These are phyloP conservation scores for Anisodus acutangulus DNA, from an alignment of 257 asterid species.

Conservation along the genomic window DNA sequence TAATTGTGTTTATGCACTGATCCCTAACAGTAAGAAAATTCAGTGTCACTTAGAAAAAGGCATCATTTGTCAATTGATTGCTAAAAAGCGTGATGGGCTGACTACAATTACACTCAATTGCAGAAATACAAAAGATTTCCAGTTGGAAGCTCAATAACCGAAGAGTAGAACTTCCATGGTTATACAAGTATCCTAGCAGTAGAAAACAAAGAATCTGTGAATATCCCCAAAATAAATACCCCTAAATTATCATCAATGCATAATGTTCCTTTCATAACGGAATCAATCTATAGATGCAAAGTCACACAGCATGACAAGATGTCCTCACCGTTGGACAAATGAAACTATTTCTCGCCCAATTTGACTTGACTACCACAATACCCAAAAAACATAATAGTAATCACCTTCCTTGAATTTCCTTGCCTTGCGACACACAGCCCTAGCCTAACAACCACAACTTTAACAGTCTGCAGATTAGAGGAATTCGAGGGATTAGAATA, in stretches of 20 bases:
- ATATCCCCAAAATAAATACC: neutral
- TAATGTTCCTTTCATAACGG: neutral
- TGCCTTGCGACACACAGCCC: constrained; percentile 7
- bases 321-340: neutral
- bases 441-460: neutral
- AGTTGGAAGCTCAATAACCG: neutral
- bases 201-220: neutral
- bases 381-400: neutral
- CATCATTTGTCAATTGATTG: constrained; percentile 6
- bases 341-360: neutral
- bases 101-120: constrained; percentile 6
- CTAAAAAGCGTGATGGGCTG: neutral
- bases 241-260: neutral
- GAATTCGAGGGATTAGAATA: neutral
- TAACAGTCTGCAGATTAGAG: neutral
- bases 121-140: neutral
- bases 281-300: neutral
- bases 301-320: neutral
- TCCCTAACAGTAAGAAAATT: neutral
- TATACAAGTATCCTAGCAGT: neutral
- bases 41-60: neutral
- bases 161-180: neutral
- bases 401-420: neutral
- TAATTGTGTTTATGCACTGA: neutral
- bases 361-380: neutral